Percentiles rank a stretch among this genome's conserved stretches.
Conservation (phyloP, 2,329 filamentous ascomycete species). For the Myriosclerotinia duriaeana region DNA sequence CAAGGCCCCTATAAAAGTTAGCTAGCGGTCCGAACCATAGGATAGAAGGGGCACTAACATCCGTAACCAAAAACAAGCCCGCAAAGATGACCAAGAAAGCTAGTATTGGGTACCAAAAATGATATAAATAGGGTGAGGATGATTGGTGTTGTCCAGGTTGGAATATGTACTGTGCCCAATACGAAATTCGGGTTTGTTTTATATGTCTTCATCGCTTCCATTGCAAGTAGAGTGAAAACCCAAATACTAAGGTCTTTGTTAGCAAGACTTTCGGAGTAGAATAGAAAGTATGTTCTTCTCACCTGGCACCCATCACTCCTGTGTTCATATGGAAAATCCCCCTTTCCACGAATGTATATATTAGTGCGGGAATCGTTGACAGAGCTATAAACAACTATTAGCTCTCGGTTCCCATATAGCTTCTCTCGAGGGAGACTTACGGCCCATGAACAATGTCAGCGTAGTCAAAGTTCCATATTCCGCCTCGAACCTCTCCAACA, state of each 20-base stretch:
- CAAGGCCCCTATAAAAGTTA: slow-evolving; percentile 62
- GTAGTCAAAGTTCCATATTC: slow-evolving; percentile 89
- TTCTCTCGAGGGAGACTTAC: slow-evolving; percentile 56
- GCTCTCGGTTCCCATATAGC: neutral
- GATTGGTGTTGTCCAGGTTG: slow-evolving; percentile 90
- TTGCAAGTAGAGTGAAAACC: slow-evolving; percentile 83
- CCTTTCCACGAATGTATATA: slow-evolving; percentile 79
- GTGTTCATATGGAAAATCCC: slow-evolving; percentile 70
- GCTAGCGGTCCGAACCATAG: slow-evolving; percentile 22
- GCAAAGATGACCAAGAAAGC: slow-evolving; percentile 82
- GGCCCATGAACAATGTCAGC: slow-evolving; percentile 84
- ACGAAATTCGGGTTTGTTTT: slow-evolving; percentile 76
- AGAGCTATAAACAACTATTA: slow-evolving; percentile 52
- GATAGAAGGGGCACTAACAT: slow-evolving; percentile 55
- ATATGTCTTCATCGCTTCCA: slow-evolving; percentile 84
- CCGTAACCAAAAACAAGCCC: slow-evolving; percentile 82
- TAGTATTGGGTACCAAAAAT: slow-evolving; percentile 76
- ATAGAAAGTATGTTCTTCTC: slow-evolving; percentile 35
- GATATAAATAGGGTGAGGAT: slow-evolving; percentile 71
- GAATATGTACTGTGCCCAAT: slow-evolving; percentile 65
- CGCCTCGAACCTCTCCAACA: slow-evolving; percentile 89
- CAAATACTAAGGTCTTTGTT: slow-evolving; percentile 63
- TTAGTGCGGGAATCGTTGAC: slow-evolving; percentile 75
- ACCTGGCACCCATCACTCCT: slow-evolving; percentile 80
- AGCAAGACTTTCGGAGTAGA: slow-evolving; percentile 27